Conservation (phyloP, 192 early-diverging fungal species). For the Coemansia sp. region DNA sequence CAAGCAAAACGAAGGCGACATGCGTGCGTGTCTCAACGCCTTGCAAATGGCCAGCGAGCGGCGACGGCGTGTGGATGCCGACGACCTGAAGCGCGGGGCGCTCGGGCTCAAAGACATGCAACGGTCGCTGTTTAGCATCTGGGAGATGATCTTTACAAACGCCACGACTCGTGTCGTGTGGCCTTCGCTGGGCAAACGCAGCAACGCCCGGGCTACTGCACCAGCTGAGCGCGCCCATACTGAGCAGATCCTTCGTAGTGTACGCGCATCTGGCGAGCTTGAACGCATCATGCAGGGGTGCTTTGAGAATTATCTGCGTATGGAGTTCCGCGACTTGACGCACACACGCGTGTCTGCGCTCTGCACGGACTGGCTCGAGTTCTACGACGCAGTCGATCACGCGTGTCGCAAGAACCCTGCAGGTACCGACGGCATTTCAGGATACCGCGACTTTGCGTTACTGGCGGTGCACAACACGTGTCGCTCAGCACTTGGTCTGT, state of each 20-base stretch:
- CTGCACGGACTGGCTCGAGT: conserved; percentile 71
- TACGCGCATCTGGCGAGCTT: conserved; percentile 66
- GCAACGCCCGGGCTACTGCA: not conserved
- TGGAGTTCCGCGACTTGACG: conserved; percentile 76
- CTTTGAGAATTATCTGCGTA: conserved; percentile 85
- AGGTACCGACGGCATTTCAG: conserved; percentile 57
- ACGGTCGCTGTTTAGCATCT: conserved; percentile 74
- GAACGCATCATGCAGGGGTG: conserved; percentile 89
- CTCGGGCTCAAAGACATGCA: conserved; percentile 82
- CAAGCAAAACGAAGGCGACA: conserved; percentile 81
- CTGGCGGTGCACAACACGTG: conserved; percentile 80
- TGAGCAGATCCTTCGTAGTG: conserved; percentile 54
- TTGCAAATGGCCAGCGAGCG: conserved; percentile 61
- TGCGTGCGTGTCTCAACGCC: conserved; percentile 85
- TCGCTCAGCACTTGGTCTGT: conserved; percentile 59
- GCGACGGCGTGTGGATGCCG: conserved; percentile 35
- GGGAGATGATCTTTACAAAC: conserved; percentile 76
- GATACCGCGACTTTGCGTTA: conserved; percentile 71
- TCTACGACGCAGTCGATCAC: conserved; percentile 73
- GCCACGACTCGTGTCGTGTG: conserved; percentile 22
- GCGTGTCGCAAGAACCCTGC: conserved; percentile 18
- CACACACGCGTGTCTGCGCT: conserved; percentile 65
- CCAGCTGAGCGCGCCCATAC: conserved; percentile 17
- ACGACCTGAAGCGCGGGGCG: conserved; percentile 48
- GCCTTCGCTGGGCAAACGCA: conserved; percentile 16